Evolutionary conservation across 1,284 basidiomycete species (phyloP), one percentile per base, ranked within the genome.

Genomic region (Cryptococcus sp.): DNA sequence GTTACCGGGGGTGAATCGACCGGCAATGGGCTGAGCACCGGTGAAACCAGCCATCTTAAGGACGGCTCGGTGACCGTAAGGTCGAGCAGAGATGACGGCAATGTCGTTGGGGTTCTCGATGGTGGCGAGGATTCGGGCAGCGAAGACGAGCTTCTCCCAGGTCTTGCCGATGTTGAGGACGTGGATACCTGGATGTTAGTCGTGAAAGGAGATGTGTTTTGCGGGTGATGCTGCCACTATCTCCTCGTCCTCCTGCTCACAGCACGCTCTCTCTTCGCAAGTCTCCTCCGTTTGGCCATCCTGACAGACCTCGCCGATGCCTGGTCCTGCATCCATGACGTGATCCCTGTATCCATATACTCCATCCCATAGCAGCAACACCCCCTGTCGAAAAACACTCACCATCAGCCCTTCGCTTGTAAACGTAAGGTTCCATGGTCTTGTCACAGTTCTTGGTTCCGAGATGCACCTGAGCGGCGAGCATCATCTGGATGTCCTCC

Each of bases 391-490:
- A n/a, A n/a, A 18, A 43, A 44, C 49, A 76, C 85, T 74, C 69
- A 91, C 92, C 94, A 78, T 98, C 94, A 61, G 86, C 77, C 74
- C 94, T 84, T 75, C 94, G 83, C 82, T 96, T 98, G 87, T 87
- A 97, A 78, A 98, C 90, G 79, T 98, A 98, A 52, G 89, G 82
- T 73, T 88, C 85, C 94, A 98, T 98, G 77, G 91, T 87, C 85
- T 93, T 96, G 78, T 96, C 91, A 81, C 90, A 92, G 81, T 97
- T 97, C 87, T 97, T 98, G 67, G 87, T 89, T 75, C 91, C 91
- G 68, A 98, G 88, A 78, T 98, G 94, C 76, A 86, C 87, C 81
- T 98, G 91, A 46, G 94, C 94, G 69, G 92, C 85, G 59, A 98
- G 83, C 72, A 98, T 83, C 67, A 92, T 85, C 78, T 89, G 88